Evolutionary conservation across 441 rosid genomes (phyloP).

Genomic region (Gossypium davidsonii): DNA sequence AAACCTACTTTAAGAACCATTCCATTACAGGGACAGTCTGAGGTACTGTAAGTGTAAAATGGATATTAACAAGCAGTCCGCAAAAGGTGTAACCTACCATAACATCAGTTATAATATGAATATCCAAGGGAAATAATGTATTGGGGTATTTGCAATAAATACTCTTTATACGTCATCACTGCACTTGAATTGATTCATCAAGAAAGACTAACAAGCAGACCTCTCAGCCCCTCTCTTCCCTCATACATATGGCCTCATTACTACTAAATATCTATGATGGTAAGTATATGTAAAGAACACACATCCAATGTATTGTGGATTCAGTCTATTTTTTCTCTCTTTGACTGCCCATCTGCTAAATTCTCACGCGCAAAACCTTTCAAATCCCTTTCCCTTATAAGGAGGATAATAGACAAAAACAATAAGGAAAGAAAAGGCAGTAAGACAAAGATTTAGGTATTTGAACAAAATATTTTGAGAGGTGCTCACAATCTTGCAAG

Average conservation of each 20-base stretch:
- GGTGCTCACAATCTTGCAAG: slow-evolving; percentile 85
- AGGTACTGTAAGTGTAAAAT: background rate
- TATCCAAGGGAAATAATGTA: too few relatives aligned
- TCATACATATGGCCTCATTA: too few relatives aligned
- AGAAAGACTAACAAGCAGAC: too few relatives aligned
- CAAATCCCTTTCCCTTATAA: background rate
- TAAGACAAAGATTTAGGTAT: background rate
- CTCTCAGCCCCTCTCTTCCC: too few relatives aligned
- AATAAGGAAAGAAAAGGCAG: background rate
- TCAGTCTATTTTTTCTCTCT: background rate
- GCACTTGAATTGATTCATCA: too few relatives aligned
- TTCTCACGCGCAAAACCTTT: slow-evolving; percentile 2
- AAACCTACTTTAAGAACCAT: background rate
- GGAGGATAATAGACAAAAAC: slow-evolving; percentile 1
- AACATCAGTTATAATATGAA: too few relatives aligned
- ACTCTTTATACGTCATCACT: too few relatives aligned
- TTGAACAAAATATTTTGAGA: slow-evolving; percentile 1
- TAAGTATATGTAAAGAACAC: background rate
- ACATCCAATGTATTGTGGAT: background rate
- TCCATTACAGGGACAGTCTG: background rate
- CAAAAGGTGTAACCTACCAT: background rate
- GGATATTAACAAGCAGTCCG: background rate
- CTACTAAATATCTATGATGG: too few relatives aligned
- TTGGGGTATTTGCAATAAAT: too few relatives aligned
- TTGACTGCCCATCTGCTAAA: background rate